Conservation (phyloP, 495 filamentous ascomycete genomes). For the Coniosporium apollinis region DNA sequence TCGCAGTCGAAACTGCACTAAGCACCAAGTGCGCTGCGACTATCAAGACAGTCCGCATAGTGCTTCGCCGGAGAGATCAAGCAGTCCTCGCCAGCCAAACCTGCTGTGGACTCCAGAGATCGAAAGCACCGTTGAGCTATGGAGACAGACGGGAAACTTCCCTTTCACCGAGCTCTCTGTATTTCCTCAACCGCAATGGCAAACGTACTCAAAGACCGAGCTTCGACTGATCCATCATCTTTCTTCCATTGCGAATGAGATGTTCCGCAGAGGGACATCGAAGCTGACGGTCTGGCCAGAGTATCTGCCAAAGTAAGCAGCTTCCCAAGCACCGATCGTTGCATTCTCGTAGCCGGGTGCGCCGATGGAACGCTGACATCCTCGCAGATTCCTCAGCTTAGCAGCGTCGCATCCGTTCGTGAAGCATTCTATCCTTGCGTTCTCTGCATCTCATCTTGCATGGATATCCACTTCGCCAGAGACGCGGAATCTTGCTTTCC, state of each 20-base stretch:
- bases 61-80: too few relatives aligned
- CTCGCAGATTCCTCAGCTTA: conserved; percentile 61
- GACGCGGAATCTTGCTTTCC: conserved; percentile 69
- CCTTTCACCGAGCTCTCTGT: conserved; percentile 73
- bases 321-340: not conserved
- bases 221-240: conserved; percentile 84
- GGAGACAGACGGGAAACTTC: conserved; percentile 69
- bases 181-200: conserved; percentile 45
- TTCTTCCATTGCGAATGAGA: conserved; percentile 65
- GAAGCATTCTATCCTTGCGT: conserved; percentile 78
- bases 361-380: conserved; percentile 10
- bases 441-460: conserved; percentile 81
- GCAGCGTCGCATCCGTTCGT: conserved; percentile 70
- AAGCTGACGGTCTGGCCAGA: conserved; percentile 82
- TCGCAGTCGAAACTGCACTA: conserved; percentile 84
- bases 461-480: conserved; percentile 70
- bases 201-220: conserved; percentile 53
- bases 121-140: conserved; percentile 63
- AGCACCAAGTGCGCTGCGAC: conserved; percentile 94
- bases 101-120: conserved; percentile 67
- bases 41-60: conserved; percentile 95
- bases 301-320: conserved; percentile 73
- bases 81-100: conserved; percentile 54
- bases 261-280: conserved; percentile 58
- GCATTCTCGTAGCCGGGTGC: conserved; percentile 1